A percentile compares a stretch with the other conserved stretches of the same genome.
These are phyloP conservation scores for Oryza longistaminata DNA, from an alignment of 176 grass and related monocot species.

Conservation along the genomic window DNA sequence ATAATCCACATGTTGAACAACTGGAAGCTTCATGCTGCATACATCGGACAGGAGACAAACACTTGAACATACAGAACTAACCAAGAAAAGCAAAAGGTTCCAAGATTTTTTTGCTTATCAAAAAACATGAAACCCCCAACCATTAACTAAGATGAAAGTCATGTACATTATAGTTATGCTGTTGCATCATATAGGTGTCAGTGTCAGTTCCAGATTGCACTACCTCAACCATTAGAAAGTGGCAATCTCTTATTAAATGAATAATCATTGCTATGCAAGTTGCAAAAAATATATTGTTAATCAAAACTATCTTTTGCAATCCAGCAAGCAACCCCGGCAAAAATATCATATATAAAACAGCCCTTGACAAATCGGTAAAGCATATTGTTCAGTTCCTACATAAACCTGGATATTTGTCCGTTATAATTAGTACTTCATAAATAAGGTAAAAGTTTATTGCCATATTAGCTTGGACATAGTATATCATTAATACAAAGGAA, in stretches of 20 bases:
- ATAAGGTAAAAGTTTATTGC: neutral
- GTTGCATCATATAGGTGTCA: neutral
- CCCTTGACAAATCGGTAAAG: neutral
- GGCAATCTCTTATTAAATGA: neutral
- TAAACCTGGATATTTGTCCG: neutral
- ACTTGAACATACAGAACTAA: neutral
- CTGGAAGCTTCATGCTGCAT: neutral
- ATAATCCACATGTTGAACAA: neutral
- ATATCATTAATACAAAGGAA: neutral
- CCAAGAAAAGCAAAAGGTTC: conserved; percentile 4
- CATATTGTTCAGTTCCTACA: neutral
- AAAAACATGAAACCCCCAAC: neutral
- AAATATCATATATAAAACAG: neutral
- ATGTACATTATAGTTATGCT: neutral
- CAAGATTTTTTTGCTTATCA: neutral
- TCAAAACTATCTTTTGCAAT: neutral
- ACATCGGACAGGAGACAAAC: neutral
- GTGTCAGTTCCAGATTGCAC: neutral
- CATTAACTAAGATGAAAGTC: conserved; percentile 3
- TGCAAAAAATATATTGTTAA: neutral
- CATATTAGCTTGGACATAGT: neutral
- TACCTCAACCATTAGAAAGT: conserved; percentile 9
- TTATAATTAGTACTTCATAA: neutral
- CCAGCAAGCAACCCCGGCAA: neutral
- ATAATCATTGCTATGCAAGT: conserved; percentile 6